Evolutionary conservation across 257 asterid genomes (phyloP).

Genomic region (Linderniella brevidens): DNA sequence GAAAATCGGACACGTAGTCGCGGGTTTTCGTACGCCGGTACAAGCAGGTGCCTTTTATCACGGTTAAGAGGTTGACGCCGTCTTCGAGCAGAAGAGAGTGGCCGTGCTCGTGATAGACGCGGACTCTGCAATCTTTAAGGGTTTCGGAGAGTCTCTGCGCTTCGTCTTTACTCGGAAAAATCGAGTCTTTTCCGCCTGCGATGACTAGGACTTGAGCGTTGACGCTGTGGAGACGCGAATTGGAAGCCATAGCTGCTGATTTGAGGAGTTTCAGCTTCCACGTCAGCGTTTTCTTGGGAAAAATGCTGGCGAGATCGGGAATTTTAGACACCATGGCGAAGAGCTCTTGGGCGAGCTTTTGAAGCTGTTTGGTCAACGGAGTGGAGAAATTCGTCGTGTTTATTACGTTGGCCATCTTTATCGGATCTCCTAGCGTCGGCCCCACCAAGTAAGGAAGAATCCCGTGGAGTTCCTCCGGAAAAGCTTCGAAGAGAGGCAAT

Average conservation of each 20-base stretch:
- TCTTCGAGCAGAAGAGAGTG: slow-evolving; percentile 41
- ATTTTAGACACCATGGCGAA: slow-evolving; percentile 12
- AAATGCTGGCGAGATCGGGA: slow-evolving; percentile 10
- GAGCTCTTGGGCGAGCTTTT: slow-evolving; percentile 14
- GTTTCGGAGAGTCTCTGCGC: slow-evolving; percentile 19
- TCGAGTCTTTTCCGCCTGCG: slow-evolving; percentile 29
- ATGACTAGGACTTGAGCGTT: slow-evolving; percentile 27
- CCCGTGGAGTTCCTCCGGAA: slow-evolving; percentile 17
- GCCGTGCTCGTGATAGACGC: slow-evolving; percentile 18
- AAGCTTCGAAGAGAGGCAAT: slow-evolving; percentile 26
- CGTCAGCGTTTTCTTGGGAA: slow-evolving; percentile 18
- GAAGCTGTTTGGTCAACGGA: slow-evolving; percentile 14
- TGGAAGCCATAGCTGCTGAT: slow-evolving; percentile 22
- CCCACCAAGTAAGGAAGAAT: slow-evolving; percentile 21
- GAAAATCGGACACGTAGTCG: slow-evolving; percentile 28
- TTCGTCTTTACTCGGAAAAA: slow-evolving; percentile 32
- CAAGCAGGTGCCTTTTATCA: slow-evolving; percentile 29
- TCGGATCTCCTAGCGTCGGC: slow-evolving; percentile 20
- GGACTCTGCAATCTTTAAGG: slow-evolving; percentile 17
- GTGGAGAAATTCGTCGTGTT: background rate
- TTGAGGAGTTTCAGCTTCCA: slow-evolving; percentile 33
- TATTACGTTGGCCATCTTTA: slow-evolving; percentile 24
- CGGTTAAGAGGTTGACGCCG: slow-evolving; percentile 40
- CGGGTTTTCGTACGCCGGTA: slow-evolving; percentile 48
- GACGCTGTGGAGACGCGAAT: slow-evolving; percentile 24